Conservation (phyloP, 179 eudicot species). For the Corrigiola litoralis region DNA sequence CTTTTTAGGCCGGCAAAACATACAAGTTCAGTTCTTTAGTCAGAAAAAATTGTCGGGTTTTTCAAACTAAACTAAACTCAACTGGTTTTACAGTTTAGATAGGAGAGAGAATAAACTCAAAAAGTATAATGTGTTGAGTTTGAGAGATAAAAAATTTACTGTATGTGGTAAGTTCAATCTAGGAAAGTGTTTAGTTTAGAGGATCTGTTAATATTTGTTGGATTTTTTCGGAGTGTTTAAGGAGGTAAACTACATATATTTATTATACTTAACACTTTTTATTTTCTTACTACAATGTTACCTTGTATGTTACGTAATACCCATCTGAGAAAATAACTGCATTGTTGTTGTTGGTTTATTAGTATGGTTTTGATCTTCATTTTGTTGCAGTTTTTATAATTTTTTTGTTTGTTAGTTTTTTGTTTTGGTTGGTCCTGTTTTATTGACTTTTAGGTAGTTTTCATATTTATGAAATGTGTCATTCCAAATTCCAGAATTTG, state of each 20-base stretch:
- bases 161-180: not conserved
- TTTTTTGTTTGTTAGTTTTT: not conserved
- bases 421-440: slow-evolving; percentile 1
- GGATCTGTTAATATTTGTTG: slow-evolving; percentile 9
- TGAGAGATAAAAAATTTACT: not conserved
- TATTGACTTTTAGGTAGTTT: not conserved
- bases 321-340: too few relatives aligned
- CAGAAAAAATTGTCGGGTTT: not conserved
- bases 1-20: slow-evolving; percentile 18
- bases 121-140: slow-evolving; percentile 1
- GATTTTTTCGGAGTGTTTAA: slow-evolving; percentile 4
- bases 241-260: slow-evolving; percentile 8
- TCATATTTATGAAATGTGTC: too few relatives aligned
- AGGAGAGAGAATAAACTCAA: not conserved
- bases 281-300: not conserved
- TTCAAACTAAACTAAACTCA: too few relatives aligned
- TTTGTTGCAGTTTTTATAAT: not conserved
- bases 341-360: not conserved
- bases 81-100: too few relatives aligned
- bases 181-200: not conserved
- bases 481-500: too few relatives aligned
- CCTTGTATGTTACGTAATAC: not conserved
- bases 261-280: not conserved
- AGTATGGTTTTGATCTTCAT: slow-evolving; percentile 8
- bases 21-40: not conserved